A percentile compares a stretch with the other conserved stretches of the same genome.
phyloP scores from a whole-genome alignment of 345 rosid species.

The Mangifera indica region DNA sequence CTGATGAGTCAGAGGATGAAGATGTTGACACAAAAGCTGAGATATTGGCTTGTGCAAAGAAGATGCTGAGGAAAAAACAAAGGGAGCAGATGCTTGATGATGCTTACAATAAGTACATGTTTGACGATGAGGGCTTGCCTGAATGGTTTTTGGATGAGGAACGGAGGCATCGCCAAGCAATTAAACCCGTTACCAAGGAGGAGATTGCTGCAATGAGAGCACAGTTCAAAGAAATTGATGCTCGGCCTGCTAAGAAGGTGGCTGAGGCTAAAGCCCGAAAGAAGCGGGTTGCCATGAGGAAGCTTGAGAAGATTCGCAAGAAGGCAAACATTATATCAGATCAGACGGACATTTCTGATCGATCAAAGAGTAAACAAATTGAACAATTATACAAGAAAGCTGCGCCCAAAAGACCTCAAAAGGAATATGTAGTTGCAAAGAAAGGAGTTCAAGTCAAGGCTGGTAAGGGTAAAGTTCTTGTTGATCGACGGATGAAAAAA shows the following conservation, averaged over 20 bases:
- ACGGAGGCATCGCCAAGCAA: conserved; percentile 67
- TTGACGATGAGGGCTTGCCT: conserved; percentile 69
- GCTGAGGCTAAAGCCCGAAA: conserved; percentile 90
- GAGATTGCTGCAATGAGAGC: conserved; percentile 86
- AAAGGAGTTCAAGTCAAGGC: conserved; percentile 78
- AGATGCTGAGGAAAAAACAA: conserved; percentile 86
- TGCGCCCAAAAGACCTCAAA: conserved; percentile 60
- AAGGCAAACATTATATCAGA: conserved; percentile 84
- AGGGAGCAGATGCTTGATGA: conserved; percentile 84
- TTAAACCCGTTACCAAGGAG: conserved; percentile 81
- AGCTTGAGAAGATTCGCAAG: conserved; percentile 83
- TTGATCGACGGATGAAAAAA: conserved; percentile 86
- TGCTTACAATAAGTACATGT: conserved; percentile 81
- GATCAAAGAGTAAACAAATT: conserved; percentile 79
- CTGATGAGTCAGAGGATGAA: conserved; percentile 66
- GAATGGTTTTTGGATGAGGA: conserved; percentile 93
- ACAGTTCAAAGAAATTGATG: conserved; percentile 85
- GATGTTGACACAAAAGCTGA: conserved; percentile 70
- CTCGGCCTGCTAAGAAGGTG: conserved; percentile 95
- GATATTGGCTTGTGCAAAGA: conserved; percentile 85
- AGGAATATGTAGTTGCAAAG: conserved; percentile 86
- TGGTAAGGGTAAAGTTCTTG: conserved; percentile 86
- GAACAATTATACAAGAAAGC: conserved; percentile 89
- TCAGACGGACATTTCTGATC: conserved; percentile 70
- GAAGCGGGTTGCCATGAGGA: conserved; percentile 70